Base-by-base conservation (phyloP, 2,329 filamentous ascomycete genomes). In the Lasiodiplodia gonubiensis region DNA sequence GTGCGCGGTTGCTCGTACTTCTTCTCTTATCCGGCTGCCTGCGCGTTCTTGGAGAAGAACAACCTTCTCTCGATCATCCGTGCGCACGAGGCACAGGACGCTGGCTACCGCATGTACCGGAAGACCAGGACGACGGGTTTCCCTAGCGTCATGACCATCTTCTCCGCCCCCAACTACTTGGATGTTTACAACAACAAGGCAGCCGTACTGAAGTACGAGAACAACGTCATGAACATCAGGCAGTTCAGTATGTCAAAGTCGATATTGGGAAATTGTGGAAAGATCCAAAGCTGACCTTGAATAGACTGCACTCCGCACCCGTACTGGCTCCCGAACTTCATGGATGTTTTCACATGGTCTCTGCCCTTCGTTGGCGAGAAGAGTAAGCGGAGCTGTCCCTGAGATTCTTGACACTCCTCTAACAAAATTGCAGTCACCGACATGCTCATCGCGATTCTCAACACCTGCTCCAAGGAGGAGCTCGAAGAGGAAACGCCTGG, bases 301-400 rank as follows among this genome's bases (percentile, higher is more conserved):
- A 37, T 63, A 80, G 78, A 99, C 86, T 99, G 94, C 87, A 98
- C 95, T 25, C 95, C 95, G 39, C 95, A 99, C 80, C 95, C 95
- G 7, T 99, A 99, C 85, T 99, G 95, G 95, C 88, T 99, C 59
- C 95, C 95, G 66, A 99, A 99, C 84, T 99, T 99, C 78, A 99
- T 99, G 95, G 95, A 99, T 76, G 95, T 99, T 70, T 99, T 99
- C 78, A 99, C 95, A n/a, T 99, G 95, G 95, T 99, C 95, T 39
- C 85, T 99, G 69, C 95, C 95, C 0, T 99, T 99, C 81, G 95
- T 99, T 27, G 94, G 95, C 70, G 95, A 99, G 81, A 99, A 99
- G 86, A 84, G 78, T 81, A 72, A 52, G 77, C 71, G 39, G 4
- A 21, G 30, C 14, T 48, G n/a, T 18, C 12, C 10, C 11, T 33